Base-by-base conservation (phyloP, 495 filamentous ascomycete genomes). In the Aspergillus sclerotioniger region DNA sequence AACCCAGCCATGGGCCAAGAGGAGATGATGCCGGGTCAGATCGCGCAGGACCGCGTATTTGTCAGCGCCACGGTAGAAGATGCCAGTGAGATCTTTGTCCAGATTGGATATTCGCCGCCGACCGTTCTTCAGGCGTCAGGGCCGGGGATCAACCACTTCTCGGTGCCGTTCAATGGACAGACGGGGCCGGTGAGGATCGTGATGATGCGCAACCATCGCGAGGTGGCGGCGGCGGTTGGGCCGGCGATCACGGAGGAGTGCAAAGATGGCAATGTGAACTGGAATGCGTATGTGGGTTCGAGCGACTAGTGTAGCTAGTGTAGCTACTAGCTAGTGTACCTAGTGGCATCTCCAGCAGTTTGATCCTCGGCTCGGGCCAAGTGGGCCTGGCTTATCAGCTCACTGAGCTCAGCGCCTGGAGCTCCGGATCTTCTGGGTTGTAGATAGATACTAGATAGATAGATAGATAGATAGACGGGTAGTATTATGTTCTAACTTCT, bases 111-210 rank as follows among this genome's bases (percentile, higher is more conserved):
- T 3, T 58, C 62, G 2, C 61, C 65, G 13, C 71, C 75, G 37
- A 75, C 70, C 1, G 72, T 77, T 32, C 70, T 76, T 37, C 66
- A 76, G 1, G 73, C 64, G 0, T 56, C 62, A 6, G 69, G 67
- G 12, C 64, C 76, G 8, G 82, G 77, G 6, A 71, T 86, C 52
- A 82, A 83, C 37, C 74, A 83, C 61, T 69, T 69, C 31, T 70
- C 65, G 13, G 67, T 85, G 35, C 75, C 81, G 2, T 86, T 87
- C 65, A 70, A 73, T 48, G 76, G 77, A 8, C 68, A 71, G 35
- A 72, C 69, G 0, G 85, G 85, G 0, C 60, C 71, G 0, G 85
- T 87, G 16, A 74, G 63, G n/a, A 63, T 87, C 35, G 66, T 63
- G 1, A 63, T 86, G 53, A 65, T 75, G 47, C 76, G 82, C 0